Conservation (phyloP, 768 basidiomycete genomes). For the Suillus alpinus region DNA sequence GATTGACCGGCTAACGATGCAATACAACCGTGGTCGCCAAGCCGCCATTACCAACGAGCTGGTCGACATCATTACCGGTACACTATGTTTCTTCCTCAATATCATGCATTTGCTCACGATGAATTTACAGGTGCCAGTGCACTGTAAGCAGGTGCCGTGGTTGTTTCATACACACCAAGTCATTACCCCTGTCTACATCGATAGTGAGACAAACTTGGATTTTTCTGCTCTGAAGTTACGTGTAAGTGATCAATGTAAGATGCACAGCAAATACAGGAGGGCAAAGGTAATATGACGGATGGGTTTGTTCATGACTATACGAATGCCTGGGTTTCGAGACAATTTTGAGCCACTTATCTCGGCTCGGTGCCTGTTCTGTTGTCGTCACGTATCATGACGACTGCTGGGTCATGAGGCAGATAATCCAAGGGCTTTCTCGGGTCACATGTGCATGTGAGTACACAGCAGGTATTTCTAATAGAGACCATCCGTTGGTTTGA, state of each 20-base stretch:
- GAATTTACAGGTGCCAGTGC: conserved; percentile 43
- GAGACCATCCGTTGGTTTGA: not conserved
- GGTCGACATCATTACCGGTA: conserved; percentile 89
- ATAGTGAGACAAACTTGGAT: conserved; percentile 20
- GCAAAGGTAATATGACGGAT: not conserved
- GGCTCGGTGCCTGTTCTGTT: not conserved
- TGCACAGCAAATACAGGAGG: not conserved
- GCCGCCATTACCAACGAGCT: conserved; percentile 96
- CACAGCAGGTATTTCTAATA: not conserved
- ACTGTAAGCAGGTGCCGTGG: conserved; percentile 30
- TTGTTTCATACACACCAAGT: conserved; percentile 14
- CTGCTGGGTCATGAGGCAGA: not conserved
- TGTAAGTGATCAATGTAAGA: not conserved
- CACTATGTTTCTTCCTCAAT: conserved; percentile 19
- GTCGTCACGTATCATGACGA: not conserved
- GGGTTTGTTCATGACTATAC: not conserved
- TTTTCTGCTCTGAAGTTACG: conserved; percentile 9
- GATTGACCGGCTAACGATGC: conserved; percentile 83
- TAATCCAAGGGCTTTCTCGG: not conserved
- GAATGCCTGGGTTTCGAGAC: not conserved
- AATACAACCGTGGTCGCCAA: conserved; percentile 98
- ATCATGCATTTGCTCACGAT: not conserved
- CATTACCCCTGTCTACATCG: conserved; percentile 7
- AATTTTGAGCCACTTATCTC: not conserved
- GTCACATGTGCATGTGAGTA: not conserved